Base-by-base conservation (phyloP, 2,329 filamentous ascomycete species). In the Ceratocystis colombiana region DNA sequence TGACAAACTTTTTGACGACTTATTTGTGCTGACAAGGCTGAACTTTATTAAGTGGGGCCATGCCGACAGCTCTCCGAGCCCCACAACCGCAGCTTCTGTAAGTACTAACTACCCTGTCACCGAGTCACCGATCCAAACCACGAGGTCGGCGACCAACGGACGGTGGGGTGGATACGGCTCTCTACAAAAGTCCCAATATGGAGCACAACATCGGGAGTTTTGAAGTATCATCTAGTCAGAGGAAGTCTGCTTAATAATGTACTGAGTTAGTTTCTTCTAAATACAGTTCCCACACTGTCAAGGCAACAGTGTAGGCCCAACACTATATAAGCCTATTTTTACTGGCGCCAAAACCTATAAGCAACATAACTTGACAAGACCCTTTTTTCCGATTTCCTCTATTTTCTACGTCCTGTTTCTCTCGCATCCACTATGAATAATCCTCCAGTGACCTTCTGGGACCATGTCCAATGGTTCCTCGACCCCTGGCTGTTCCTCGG, bases 401-500 rank as follows among this genome's bases (percentile, higher is more conserved):
- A 22, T 17, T n/a, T 25, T 53, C 48, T 53, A 4, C 10, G 1
- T 53, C n/a, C 22, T 2, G n/a, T n/a, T 22, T 45, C 4, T 7
- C 33, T 22, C 37, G 22, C 5, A 22, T 17, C 25, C 57, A 28
- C 12, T 50, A 66, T 66, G 65, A 66, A 62, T n/a, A 64, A 62
- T 10, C 63, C 63, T 5, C 62, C 64, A 5, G 41, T 62, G 3
- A 28, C 66, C 8, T 46, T 67, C 8, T 61, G 63, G 46, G 62
- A 62, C 62, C 44, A 64, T 55, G 61, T 76, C 71, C 63, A 68
- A 68, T 71, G 72, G 66, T 73, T 84, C 62, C 46, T 80, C 17
- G 70, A 74, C 66, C 83, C 83, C 0, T 82, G 81, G 76, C 62
- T 78, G 2, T 84, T 88, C 71, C 77, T 88, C 71, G 69, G 70